A percentile compares a stretch with the other conserved stretches of the same genome.
Conservation (phyloP, 441 rosid genomes). For the Gossypium laxum region DNA sequence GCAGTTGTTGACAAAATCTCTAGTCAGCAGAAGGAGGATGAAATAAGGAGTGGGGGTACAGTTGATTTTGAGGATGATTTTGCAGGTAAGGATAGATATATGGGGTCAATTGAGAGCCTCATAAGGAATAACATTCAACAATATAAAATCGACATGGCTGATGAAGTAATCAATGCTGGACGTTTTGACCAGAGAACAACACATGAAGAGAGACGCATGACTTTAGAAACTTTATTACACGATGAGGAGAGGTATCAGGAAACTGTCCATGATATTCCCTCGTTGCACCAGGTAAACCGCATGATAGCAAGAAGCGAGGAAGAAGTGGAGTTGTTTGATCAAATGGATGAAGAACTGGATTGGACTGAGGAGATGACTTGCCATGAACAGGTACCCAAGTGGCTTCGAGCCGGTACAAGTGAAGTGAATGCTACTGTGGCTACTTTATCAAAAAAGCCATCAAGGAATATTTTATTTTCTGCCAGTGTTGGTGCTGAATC, state of each 20-base stretch:
- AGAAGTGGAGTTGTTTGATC: slow-evolving; percentile 94
- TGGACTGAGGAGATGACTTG: slow-evolving; percentile 93
- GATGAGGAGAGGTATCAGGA: slow-evolving; percentile 98
- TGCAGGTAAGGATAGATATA: slow-evolving; percentile 94
- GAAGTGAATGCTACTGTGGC: slow-evolving; percentile 72
- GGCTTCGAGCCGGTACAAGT: slow-evolving; percentile 84
- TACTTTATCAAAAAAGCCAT: slow-evolving; percentile 80
- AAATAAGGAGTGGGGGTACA: slow-evolving; percentile 69
- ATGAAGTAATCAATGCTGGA: slow-evolving; percentile 99
- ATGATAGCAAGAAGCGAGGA: slow-evolving; percentile 98
- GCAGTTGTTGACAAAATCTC: slow-evolving; percentile 90
- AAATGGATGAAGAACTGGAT: slow-evolving; percentile 96
- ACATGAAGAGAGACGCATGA: slow-evolving; percentile 96
- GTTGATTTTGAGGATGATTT: slow-evolving; percentile 87
- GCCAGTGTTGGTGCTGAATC: slow-evolving; percentile 40
- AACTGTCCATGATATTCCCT: slow-evolving; percentile 92
- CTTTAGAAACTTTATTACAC: slow-evolving; percentile 90
- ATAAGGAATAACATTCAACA: slow-evolving; percentile 98
- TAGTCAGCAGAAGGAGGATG: slow-evolving; percentile 92
- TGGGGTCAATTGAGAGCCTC: slow-evolving; percentile 97
- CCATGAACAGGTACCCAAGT: slow-evolving; percentile 81
- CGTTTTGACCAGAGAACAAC: slow-evolving; percentile 99
- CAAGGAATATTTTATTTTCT: slow-evolving; percentile 50
- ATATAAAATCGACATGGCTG: slow-evolving; percentile 99
- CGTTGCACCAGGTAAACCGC: slow-evolving; percentile 82